Evolutionary conservation across 108 stramenopile species (phyloP).

Genomic region (Cyclostephanos tholiformis): DNA sequence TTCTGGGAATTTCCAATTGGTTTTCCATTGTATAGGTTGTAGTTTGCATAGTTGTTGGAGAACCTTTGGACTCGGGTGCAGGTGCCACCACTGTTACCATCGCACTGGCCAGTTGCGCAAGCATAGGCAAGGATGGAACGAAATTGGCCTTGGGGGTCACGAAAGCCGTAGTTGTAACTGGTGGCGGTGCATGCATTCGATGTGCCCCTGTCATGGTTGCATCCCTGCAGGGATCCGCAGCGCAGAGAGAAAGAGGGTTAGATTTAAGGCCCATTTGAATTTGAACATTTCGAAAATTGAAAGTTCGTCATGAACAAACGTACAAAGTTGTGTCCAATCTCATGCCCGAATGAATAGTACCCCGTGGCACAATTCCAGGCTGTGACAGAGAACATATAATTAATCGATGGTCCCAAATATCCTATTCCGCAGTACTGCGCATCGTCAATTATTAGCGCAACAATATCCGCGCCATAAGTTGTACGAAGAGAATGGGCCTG

Average conservation of each 20-base stretch:
- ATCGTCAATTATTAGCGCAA: conserved; percentile 14
- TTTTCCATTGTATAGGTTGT: background rate
- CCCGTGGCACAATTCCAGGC: conserved; percentile 23
- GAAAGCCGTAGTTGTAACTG: conserved; percentile 22
- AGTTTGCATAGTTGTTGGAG: conserved; percentile 10
- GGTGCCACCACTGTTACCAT: background rate
- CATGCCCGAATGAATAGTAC: conserved; percentile 22
- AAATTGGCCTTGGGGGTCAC: conserved; percentile 13
- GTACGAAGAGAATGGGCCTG: conserved; percentile 10
- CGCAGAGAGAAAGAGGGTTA: no score
- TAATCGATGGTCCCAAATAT: background rate
- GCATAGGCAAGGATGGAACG: conserved; percentile 21
- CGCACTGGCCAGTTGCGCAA: conserved; percentile 13
- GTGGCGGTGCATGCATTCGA: conserved; percentile 4
- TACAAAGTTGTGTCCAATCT: conserved; percentile 26
- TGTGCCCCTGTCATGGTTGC: conserved; percentile 29
- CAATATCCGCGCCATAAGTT: conserved; percentile 18
- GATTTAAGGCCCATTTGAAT: background rate
- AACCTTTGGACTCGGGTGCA: conserved; percentile 29
- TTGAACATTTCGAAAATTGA: background rate
- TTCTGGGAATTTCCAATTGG: conserved; percentile 3
- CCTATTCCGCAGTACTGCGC: background rate
- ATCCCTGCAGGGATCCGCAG: conserved; percentile 29
- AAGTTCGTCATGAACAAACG: background rate
- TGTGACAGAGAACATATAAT: conserved; percentile 13